phyloP scores from a whole-genome alignment of 2,329 filamentous ascomycete species.

The Cyanodermella asteris region DNA sequence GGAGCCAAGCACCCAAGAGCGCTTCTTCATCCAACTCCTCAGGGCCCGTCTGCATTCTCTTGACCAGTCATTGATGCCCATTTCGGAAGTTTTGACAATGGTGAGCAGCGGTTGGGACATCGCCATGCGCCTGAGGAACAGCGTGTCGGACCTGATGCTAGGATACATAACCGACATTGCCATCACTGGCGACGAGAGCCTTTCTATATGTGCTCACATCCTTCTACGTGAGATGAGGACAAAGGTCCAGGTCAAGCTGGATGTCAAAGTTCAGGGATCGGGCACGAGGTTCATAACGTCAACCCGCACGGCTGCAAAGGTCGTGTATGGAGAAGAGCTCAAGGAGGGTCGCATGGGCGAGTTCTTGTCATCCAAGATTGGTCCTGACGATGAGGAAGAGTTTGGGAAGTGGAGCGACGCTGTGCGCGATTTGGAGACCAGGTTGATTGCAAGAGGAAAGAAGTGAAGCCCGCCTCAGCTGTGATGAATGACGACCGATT shows the following conservation, averaged over 20 bases:
- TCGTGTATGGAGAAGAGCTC: constrained; percentile 60
- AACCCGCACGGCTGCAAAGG: constrained; percentile 32
- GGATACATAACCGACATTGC: constrained; percentile 42
- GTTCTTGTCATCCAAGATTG: constrained; percentile 37
- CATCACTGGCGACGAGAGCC: constrained; percentile 41
- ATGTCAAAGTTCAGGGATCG: constrained; percentile 23
- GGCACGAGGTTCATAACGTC: constrained; percentile 28
- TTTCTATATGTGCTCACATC: constrained; percentile 39
- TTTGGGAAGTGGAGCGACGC: constrained; percentile 17
- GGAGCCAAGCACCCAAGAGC: constrained; percentile 37
- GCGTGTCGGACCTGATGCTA: constrained; percentile 39
- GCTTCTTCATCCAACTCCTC: constrained; percentile 55
- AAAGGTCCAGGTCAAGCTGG: constrained; percentile 42
- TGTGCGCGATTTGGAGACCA: constrained; percentile 20
- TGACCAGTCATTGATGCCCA: constrained; percentile 32
- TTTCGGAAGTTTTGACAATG: constrained; percentile 34
- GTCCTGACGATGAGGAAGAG: constrained; percentile 9
- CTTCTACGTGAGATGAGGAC: constrained; percentile 39
- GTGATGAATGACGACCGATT: not conserved
- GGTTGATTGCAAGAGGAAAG: constrained; percentile 21
- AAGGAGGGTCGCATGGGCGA: constrained; percentile 55
- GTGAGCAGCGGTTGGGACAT: constrained; percentile 46
- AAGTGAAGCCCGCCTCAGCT: constrained; percentile 13
- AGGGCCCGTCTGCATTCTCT: constrained; percentile 44
- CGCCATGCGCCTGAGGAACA: constrained; percentile 34